Evolutionary conservation across 2,329 filamentous ascomycete species (phyloP), one percentile per base, ranked within the genome.

Genomic region (Alternaria ethzedia): DNA sequence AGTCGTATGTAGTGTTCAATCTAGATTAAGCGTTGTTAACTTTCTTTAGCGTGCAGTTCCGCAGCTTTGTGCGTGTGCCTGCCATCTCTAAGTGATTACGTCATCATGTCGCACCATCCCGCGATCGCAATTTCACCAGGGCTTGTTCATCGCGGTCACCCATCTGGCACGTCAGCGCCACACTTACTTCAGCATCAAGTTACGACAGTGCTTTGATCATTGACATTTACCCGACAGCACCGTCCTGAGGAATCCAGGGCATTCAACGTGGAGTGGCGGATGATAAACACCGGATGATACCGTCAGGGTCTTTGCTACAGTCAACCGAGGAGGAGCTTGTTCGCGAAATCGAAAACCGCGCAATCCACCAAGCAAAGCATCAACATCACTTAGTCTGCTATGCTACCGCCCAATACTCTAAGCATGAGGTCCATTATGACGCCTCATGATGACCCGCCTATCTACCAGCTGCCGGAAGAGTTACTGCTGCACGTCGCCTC

Each of bases 391-490:
- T 20, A 4, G 26, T 11, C 47, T 32, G n/a, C n/a, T 8, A 20
- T 51, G 12, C 17, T 32, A 9, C 7, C 26, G 5, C 2, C n/a
- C 26, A 51, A 0, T 7, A 13, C 17, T 32, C 10, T 30, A 9
- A 43, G 51, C 3, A 41, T 20, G 23, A 13, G 20, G 30, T 11
- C 32, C 32, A 54, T 5, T 6, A 57, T 64, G 57, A 28, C 52
- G 28, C 20, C 41, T 54, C 4, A 21, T 21, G 7, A 17, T 21
- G 36, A 55, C 26, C 62, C 21, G 36, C 54, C 50, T 23, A 59
- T 70, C 23, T 52, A 69, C 11, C 26, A 50, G 23, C 65, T 73
- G 12, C 72, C 72, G 12, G 64, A 71, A 6, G 72, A 75, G 55
- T 57, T 75, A 13, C 44, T 75, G 12, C 49, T 73, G 9, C 67